Conservation (phyloP, 805 yeast species). For the Scheffersomyces coipomensis region DNA sequence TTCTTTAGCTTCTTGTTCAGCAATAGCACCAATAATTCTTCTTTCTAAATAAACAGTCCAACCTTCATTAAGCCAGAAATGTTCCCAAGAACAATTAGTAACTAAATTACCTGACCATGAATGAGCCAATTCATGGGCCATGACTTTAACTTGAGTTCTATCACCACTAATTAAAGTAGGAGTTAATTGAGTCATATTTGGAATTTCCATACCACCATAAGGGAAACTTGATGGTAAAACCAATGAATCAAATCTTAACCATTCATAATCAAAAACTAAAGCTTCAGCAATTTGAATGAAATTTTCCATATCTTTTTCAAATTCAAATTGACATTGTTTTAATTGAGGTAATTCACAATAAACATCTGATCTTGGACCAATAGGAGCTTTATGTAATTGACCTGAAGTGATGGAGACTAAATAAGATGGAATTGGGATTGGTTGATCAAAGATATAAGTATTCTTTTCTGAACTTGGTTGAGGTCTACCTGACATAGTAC, state of each 20-base stretch:
- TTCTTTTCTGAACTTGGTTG: conserved; percentile 9
- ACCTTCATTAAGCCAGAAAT: conserved; percentile 38
- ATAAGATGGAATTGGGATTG: conserved; percentile 35
- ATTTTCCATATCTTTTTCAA: conserved; percentile 33
- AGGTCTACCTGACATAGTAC: conserved; percentile 32
- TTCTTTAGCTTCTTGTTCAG: conserved; percentile 18
- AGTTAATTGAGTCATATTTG: conserved; percentile 32
- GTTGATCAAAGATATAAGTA: conserved; percentile 26
- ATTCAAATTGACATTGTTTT: conserved; percentile 31
- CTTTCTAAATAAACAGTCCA: conserved; percentile 37
- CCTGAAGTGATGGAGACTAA: conserved; percentile 35
- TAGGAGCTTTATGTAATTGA: conserved; percentile 24
- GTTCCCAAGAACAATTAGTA: conserved; percentile 36
- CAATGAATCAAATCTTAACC: conserved; percentile 32
- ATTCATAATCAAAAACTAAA: conserved; percentile 31
- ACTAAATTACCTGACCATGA: conserved; percentile 39
- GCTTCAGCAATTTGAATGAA: conserved; percentile 33
- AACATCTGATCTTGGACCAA: conserved; percentile 34
- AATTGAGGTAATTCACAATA: conserved; percentile 26
- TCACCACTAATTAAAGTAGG: conserved; percentile 33
- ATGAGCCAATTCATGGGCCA: conserved; percentile 39
- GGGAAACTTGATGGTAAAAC: conserved; percentile 33
- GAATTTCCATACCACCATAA: conserved; percentile 41
- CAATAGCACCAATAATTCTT: conserved; percentile 30
- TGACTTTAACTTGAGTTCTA: conserved; percentile 31